Base-by-base conservation (phyloP, 345 rosid genomes). In the Hevea brasiliensis region DNA sequence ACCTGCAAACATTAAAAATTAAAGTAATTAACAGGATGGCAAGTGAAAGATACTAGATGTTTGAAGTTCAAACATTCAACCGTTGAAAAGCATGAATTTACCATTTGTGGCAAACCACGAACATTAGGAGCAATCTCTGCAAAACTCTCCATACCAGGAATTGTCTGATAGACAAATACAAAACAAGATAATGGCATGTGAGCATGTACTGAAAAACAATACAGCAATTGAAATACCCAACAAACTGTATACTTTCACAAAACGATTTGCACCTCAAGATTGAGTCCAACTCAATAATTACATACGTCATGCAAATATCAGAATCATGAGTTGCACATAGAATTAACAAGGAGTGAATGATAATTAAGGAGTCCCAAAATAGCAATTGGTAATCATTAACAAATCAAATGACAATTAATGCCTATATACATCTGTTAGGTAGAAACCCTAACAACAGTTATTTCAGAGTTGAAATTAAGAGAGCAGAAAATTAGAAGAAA, bases 51-150 rank as follows among this genome's bases (percentile, higher is more conserved):
- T 32, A 4, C 37, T 32, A 32, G 37, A 32, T 32, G 4, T 32
- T n/a, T 32, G n/a, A 40, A 23, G 4, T 1, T 21, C 13, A 18
- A 11, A 53, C 9, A 48, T 32, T 32, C 2, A 1, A 32, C 4
- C 3, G 37, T 32, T 32, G 37, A 12, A 20, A 18, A 13, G 66
- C 68, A 62, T 35, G 63, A 75, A 75, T 73, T 71, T 86, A 92
- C 99, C 98, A 95, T 86, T 82, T 95, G 98, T 15, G 98, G 93
- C 84, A 95, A 82, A 24, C 98, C 99, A 79, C 97, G 94, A 79
- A 74, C 74, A 61, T 86, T 81, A 54, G 88, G 73, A 73, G 82
- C 58, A 78, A 88, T 74, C 81, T 92, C 98, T 27, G 86, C 73
- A 41, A 74, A 86, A 77, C 73, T 85, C 78, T 90, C 98, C 89